Percentiles rank a stretch among this genome's conserved stretches.
Evolutionary conservation across 2,329 filamentous ascomycete genomes (phyloP).

Genomic region (Penicillium sp.): DNA sequence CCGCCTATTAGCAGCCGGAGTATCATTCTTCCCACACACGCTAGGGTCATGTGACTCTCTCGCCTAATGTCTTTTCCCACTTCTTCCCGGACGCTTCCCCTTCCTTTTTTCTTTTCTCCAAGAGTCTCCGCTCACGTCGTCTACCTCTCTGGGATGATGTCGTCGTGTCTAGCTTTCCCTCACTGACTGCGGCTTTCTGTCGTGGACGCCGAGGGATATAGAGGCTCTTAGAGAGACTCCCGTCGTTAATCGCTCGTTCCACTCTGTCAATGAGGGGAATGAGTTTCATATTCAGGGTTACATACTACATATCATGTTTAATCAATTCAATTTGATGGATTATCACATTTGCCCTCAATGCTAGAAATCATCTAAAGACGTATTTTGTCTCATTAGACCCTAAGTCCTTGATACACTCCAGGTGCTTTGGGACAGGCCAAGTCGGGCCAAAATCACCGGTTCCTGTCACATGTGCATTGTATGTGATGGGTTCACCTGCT

Average conservation of each 20-base stretch:
- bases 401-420: too few relatives aligned
- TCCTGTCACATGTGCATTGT: constrained; percentile 3
- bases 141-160: constrained; percentile 40
- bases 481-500: too few relatives aligned
- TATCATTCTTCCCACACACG: constrained; percentile 34
- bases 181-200: constrained; percentile 50
- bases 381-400: too few relatives aligned
- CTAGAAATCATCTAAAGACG: too few relatives aligned
- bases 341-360: too few relatives aligned
- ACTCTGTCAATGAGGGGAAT: constrained; percentile 46
- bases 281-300: constrained; percentile 55
- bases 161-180: constrained; percentile 40
- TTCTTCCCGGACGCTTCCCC: constrained; percentile 12
- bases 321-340: too few relatives aligned
- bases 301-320: constrained; percentile 25
- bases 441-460: not conserved
- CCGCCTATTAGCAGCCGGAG: constrained; percentile 39
- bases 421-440: too few relatives aligned
- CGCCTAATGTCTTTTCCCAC: constrained; percentile 17
- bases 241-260: constrained; percentile 54
- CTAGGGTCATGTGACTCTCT: constrained; percentile 16
- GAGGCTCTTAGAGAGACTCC: constrained; percentile 46
- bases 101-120: constrained; percentile 31
- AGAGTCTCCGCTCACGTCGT: constrained; percentile 44
- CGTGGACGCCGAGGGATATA: constrained; percentile 41